Conservation (phyloP, 2,329 filamentous ascomycete species). For the Xylaria sp. region DNA sequence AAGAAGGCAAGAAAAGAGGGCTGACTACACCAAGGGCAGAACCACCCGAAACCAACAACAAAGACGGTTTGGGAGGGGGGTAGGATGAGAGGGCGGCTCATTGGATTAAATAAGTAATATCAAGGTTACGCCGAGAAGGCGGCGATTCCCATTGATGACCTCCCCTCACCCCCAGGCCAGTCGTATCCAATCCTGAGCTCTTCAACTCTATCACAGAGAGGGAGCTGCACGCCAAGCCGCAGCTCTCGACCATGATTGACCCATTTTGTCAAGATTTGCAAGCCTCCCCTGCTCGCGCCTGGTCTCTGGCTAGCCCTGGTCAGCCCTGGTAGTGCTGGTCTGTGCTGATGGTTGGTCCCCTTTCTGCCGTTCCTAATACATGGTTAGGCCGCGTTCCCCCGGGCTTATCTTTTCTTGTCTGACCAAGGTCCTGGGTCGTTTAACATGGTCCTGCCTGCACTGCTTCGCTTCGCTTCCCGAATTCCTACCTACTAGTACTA, state of each 20-base stretch:
- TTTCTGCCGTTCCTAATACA: too few species aligned
- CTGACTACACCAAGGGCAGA: not conserved
- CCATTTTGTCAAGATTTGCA: conserved; percentile 14
- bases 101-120: conserved; percentile 15
- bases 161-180: too few species aligned
- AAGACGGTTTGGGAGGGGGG: not conserved
- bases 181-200: too few species aligned
- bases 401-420: conserved; percentile 19
- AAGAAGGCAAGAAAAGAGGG: not conserved
- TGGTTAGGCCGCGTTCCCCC: too few species aligned
- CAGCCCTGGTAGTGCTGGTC: not conserved
- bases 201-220: not conserved
- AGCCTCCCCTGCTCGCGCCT: conserved; percentile 3
- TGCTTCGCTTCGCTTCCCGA: too few species aligned
- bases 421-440: conserved; percentile 11
- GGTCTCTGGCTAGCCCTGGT: not conserved
- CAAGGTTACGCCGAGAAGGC: conserved; percentile 11
- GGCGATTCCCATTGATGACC: conserved; percentile 4
- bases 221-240: conserved; percentile 21
- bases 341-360: too few species aligned
- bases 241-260: conserved; percentile 18
- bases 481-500: too few species aligned
- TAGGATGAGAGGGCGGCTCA: too few species aligned
- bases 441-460: too few species aligned
- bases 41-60: not conserved